Evolutionary conservation across 1,284 basidiomycete genomes (phyloP).

Genomic region (Trichosporon sp.): DNA sequence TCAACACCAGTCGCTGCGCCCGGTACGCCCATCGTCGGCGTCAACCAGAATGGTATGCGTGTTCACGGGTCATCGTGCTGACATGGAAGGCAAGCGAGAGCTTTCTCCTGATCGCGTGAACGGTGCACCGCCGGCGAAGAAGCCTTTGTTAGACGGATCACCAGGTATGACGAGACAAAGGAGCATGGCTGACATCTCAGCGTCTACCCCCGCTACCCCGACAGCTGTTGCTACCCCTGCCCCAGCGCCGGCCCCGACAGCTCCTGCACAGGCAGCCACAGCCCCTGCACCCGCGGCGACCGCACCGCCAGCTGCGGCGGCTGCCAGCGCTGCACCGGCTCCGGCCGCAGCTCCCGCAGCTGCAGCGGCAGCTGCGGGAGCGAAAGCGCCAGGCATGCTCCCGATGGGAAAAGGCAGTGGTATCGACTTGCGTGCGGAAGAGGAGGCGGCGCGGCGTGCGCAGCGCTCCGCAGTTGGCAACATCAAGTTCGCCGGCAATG

Average conservation of each 20-base stretch:
- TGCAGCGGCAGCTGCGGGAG: not conserved
- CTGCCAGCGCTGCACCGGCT: not conserved
- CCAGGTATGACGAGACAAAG: not conserved
- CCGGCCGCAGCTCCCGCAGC: not conserved
- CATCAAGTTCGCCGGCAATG: conserved; percentile 18
- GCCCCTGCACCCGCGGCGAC: not conserved
- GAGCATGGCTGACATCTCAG: not conserved
- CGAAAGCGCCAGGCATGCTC: not conserved
- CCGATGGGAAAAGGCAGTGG: conserved; percentile 20
- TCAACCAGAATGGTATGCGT: conserved; percentile 18
- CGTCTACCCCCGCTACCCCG: not conserved
- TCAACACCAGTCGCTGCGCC: not conserved
- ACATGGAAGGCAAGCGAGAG: conserved; percentile 16
- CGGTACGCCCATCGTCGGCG: not conserved
- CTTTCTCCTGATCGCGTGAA: conserved; percentile 12
- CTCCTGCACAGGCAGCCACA: not conserved
- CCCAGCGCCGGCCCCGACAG: not conserved
- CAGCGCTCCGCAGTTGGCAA: conserved; percentile 17
- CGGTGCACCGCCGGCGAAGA: conserved; percentile 13
- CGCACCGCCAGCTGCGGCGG: not conserved
- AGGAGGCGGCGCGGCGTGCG: conserved; percentile 34
- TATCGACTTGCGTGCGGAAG: conserved; percentile 37
- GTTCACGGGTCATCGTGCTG: not conserved
- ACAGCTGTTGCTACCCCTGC: not conserved
- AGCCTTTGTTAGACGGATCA: not conserved